Percentiles rank a stretch among this genome's conserved stretches.
phyloP scores from a whole-genome alignment of 345 rosid species.

The Melastoma malabathricum region DNA sequence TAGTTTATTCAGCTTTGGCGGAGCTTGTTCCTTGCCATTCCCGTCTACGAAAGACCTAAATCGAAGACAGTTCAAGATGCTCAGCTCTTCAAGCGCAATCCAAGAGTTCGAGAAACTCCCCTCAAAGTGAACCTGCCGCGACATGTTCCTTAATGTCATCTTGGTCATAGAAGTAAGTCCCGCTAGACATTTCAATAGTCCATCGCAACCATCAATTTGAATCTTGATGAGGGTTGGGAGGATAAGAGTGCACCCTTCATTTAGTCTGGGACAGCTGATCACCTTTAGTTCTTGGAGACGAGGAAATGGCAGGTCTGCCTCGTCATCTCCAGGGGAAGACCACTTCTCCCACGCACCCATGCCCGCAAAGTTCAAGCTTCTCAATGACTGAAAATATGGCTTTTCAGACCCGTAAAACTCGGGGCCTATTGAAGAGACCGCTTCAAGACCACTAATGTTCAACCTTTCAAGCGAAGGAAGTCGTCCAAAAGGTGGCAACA shows the following conservation, averaged over 20 bases:
- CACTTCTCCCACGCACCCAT: background rate
- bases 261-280: background rate
- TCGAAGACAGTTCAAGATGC: accelerated
- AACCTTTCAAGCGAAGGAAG: background rate
- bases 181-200: background rate
- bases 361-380: background rate
- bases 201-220: accelerated
- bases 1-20: accelerated
- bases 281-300: accelerated
- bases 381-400: background rate
- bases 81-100: background rate
- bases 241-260: background rate
- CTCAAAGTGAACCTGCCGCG: background rate
- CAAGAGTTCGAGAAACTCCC: background rate
- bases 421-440: background rate
- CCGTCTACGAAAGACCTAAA: background rate
- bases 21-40: background rate
- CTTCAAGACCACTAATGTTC: background rate
- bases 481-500: background rate
- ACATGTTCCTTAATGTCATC: background rate
- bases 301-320: background rate
- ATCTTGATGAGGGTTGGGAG: background rate
- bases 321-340: accelerated
- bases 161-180: background rate
- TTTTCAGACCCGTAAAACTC: background rate